phyloP scores from a whole-genome alignment of 768 basidiomycete species.

The Collybia nuda region DNA sequence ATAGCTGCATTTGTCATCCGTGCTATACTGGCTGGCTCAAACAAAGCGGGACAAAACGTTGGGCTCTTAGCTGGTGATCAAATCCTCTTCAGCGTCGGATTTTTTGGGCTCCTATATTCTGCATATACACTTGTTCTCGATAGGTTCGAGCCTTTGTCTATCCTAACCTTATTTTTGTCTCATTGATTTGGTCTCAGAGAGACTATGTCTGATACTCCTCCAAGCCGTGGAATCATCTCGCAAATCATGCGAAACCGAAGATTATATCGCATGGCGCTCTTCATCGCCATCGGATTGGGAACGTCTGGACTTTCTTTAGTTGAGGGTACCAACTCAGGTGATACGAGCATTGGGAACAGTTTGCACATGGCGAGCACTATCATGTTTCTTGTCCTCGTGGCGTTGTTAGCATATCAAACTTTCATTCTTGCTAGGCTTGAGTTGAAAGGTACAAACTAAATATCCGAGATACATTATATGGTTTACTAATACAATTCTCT shows the following conservation, averaged over 20 bases:
- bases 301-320: not conserved
- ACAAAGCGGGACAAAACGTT: constrained; percentile 28
- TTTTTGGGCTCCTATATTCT: constrained; percentile 41
- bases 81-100: constrained; percentile 40
- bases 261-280: not conserved
- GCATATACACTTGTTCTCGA: constrained; percentile 41
- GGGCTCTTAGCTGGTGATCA: constrained; percentile 34
- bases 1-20: constrained; percentile 39
- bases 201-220: not conserved
- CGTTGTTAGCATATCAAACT: not conserved
- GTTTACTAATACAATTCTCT: not conserved
- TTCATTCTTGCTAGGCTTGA: not conserved
- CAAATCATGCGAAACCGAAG: not conserved
- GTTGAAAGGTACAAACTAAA: not conserved
- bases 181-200: not conserved
- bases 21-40: constrained; percentile 30
- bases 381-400: not conserved
- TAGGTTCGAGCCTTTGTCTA: constrained; percentile 23
- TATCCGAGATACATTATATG: not conserved
- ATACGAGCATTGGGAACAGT: not conserved
- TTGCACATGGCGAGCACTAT: not conserved
- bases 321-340: not conserved
- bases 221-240: not conserved
- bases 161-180: not conserved
- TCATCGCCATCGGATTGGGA: not conserved